Percentiles rank a stretch among this genome's conserved stretches.
phyloP scores from a whole-genome alignment of 805 yeast species.

The Teunomyces gatunensis region DNA sequence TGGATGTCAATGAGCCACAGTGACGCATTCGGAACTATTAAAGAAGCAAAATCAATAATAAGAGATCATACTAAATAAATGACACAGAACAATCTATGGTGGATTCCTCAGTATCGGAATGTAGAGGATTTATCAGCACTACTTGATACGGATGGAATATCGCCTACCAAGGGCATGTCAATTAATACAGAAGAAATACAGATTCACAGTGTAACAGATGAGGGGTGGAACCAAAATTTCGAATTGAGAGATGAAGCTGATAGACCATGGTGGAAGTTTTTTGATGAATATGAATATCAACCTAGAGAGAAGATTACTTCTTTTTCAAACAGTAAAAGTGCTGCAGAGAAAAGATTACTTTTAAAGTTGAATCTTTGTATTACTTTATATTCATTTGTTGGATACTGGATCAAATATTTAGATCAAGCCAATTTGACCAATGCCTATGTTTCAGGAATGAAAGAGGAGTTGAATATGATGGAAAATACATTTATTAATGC shows the following conservation, averaged over 20 bases:
- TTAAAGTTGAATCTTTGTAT: slow-evolving; percentile 22
- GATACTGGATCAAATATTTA: slow-evolving; percentile 25
- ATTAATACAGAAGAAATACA: neutral
- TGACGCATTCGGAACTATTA: neutral
- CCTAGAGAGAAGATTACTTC: slow-evolving; percentile 8
- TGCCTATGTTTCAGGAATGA: slow-evolving; percentile 22
- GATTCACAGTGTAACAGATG: neutral
- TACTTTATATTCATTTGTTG: slow-evolving; percentile 22
- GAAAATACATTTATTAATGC: slow-evolving; percentile 21
- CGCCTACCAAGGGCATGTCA: neutral
- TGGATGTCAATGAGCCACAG: neutral
- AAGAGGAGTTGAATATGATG: slow-evolving; percentile 17
- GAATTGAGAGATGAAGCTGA: slow-evolving; percentile 54
- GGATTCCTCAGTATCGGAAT: neutral
- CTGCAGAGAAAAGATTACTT: slow-evolving; percentile 21
- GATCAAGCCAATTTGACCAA: slow-evolving; percentile 23
- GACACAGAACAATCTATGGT: neutral
- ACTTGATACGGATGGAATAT: neutral
- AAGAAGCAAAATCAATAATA: neutral
- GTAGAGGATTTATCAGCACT: neutral
- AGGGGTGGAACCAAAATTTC: neutral
- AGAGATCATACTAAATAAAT: neutral
- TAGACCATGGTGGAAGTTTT: slow-evolving; percentile 48
- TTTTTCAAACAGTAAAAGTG: slow-evolving; percentile 19
- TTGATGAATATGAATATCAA: slow-evolving; percentile 35